A percentile compares a stretch with the other conserved stretches of the same genome.
phyloP scores from a whole-genome alignment of 129 eudicot species.

The Flaveria bidentis region DNA sequence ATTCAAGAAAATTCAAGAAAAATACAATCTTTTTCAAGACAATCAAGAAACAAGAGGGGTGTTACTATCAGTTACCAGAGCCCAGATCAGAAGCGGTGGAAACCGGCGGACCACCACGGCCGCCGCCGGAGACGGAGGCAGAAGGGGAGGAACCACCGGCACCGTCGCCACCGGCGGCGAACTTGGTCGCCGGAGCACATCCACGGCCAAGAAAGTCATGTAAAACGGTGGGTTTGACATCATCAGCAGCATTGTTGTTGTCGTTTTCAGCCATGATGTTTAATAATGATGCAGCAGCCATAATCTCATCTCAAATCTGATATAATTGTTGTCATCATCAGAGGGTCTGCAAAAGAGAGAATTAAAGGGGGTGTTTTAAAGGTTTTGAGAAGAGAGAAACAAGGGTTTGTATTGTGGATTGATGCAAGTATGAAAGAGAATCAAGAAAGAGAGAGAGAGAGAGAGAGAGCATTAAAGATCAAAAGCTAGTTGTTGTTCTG shows the following conservation, averaged over 20 bases:
- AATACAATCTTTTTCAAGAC: neutral
- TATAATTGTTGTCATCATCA: neutral
- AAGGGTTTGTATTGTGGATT: conserved; percentile 46
- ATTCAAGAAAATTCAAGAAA: neutral
- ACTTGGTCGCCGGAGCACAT: conserved; percentile 39
- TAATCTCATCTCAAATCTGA: conserved; percentile 37
- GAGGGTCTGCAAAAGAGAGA: conserved; percentile 24
- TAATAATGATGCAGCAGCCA: conserved; percentile 44
- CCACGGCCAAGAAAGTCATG: conserved; percentile 75
- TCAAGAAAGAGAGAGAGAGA: conserved; percentile 12
- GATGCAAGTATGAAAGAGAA: conserved; percentile 38
- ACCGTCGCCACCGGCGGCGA: conserved; percentile 33
- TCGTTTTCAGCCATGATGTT: conserved; percentile 41
- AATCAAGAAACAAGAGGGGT: neutral
- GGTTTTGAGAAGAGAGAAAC: conserved; percentile 4
- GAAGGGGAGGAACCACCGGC: conserved; percentile 55
- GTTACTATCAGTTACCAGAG: conserved; percentile 52
- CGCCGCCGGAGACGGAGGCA: conserved; percentile 51
- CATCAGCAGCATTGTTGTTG: conserved; percentile 41
- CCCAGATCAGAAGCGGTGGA: conserved; percentile 89
- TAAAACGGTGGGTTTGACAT: conserved; percentile 65
- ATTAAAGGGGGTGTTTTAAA: conserved; percentile 13
- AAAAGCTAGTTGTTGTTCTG: conserved; percentile 55
- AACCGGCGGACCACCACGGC: conserved; percentile 57
- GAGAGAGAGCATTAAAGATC: conserved; percentile 63